phyloP scores from a whole-genome alignment of 2,329 filamentous ascomycete genomes.

The Neodidymelliopsis sp. region DNA sequence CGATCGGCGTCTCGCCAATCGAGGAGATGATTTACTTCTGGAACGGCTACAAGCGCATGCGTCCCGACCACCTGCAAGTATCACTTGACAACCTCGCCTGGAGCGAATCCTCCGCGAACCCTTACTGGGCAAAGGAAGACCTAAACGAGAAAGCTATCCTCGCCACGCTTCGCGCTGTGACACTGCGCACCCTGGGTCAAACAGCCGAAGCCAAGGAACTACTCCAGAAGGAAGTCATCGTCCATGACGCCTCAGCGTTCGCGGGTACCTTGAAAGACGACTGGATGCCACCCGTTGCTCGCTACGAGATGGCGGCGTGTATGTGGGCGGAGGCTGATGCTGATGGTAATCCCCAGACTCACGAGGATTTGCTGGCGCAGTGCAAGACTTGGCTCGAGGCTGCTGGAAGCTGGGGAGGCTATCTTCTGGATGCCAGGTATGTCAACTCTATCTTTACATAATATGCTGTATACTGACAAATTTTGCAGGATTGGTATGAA shows the following conservation, averaged over 20 bases:
- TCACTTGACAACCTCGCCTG: slow-evolving; percentile 72
- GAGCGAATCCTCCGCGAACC: slow-evolving; percentile 63
- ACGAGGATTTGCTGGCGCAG: slow-evolving; percentile 61
- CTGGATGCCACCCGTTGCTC: slow-evolving; percentile 74
- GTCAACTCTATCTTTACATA: slow-evolving; percentile 13
- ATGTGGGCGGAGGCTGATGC: slow-evolving; percentile 72
- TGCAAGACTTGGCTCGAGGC: slow-evolving; percentile 72
- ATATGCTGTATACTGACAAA: background rate
- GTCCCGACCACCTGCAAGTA: slow-evolving; percentile 66
- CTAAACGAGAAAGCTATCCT: slow-evolving; percentile 70
- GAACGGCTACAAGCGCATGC: slow-evolving; percentile 88
- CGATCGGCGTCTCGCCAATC: slow-evolving; percentile 78
- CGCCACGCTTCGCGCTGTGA: slow-evolving; percentile 70
- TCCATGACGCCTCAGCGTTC: slow-evolving; percentile 61
- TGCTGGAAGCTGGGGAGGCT: slow-evolving; percentile 74
- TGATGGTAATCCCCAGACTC: slow-evolving; percentile 45
- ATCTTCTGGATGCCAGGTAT: slow-evolving; percentile 73
- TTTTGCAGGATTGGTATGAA: slow-evolving; percentile 68
- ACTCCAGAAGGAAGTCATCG: slow-evolving; percentile 69
- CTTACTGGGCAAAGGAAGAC: slow-evolving; percentile 60
- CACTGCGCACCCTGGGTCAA: slow-evolving; percentile 69
- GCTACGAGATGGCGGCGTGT: slow-evolving; percentile 87
- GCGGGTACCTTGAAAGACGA: slow-evolving; percentile 71
- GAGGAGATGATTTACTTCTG: slow-evolving; percentile 95
- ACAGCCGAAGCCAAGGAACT: slow-evolving; percentile 70